These are phyloP conservation scores for Ceratocystis cacaofunesta DNA, from an alignment of 2,329 filamentous ascomycete genomes.

Conservation along the genomic window DNA sequence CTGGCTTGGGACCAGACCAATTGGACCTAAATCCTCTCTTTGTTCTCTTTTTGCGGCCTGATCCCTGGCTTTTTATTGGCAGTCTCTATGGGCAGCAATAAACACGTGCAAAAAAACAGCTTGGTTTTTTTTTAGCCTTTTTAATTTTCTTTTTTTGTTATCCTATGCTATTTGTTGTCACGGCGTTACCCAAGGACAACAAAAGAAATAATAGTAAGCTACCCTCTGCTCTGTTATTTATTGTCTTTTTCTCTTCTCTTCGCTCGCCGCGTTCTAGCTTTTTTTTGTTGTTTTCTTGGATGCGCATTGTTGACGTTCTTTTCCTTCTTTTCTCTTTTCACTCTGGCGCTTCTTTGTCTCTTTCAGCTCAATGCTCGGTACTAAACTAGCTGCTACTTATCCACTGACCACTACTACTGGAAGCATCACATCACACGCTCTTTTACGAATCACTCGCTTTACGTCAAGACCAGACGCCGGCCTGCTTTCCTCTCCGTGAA, in stretches of 20 bases:
- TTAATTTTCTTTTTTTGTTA: background rate
- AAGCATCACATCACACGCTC: background rate
- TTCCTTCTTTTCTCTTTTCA: background rate
- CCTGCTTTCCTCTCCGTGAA: background rate
- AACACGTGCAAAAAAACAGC: background rate
- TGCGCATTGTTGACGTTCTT: background rate
- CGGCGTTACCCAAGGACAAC: slow-evolving; percentile 6
- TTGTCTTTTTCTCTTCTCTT: background rate
- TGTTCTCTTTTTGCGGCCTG: slow-evolving; percentile 2
- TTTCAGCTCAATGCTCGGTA: background rate
- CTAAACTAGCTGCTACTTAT: background rate
- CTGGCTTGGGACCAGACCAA: background rate
- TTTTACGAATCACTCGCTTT: background rate
- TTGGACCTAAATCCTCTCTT: background rate
- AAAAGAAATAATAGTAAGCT: background rate
- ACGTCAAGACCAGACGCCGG: background rate
- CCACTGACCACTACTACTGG: background rate
- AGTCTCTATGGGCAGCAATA: background rate
- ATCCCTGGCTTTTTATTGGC: background rate
- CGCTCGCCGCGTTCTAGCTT: background rate
- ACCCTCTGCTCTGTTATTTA: background rate
- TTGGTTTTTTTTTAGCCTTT: background rate
- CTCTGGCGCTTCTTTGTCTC: background rate
- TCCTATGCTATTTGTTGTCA: slow-evolving; percentile 7
- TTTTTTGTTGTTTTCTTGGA: background rate